Conservation (phyloP, 2,329 filamentous ascomycete species). For the Daldinia eschscholtzii region DNA sequence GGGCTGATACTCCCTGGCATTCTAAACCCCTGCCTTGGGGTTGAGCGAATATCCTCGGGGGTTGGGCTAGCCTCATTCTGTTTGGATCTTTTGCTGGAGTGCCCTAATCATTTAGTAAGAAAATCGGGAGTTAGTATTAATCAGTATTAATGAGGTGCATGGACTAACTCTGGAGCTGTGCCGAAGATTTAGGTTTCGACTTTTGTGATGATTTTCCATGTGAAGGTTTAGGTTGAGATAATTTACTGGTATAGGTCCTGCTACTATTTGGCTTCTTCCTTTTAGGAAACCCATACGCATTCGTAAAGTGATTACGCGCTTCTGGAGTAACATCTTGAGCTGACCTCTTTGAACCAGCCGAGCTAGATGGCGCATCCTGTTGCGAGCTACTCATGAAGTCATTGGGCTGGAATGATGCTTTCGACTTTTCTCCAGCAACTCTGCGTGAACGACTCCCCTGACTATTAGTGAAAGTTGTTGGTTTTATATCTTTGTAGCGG, state of each 20-base stretch:
- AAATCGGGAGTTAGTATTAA: conserved; percentile 10
- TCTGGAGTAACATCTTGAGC: conserved; percentile 33
- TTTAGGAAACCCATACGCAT: conserved; percentile 30
- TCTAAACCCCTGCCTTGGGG: conserved; percentile 16
- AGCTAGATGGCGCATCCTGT: conserved; percentile 37
- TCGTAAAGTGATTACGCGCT: conserved; percentile 32
- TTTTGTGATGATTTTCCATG: conserved; percentile 40
- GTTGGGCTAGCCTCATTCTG: conserved; percentile 8
- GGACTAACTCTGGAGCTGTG: conserved; percentile 31
- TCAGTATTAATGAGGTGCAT: neutral
- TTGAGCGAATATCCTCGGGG: conserved; percentile 23
- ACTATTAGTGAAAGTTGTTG: conserved; percentile 50
- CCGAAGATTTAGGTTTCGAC: conserved; percentile 29
- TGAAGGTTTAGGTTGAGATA: conserved; percentile 36
- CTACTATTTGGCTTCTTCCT: conserved; percentile 17
- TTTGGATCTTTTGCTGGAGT: conserved; percentile 18
- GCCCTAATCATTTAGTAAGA: conserved; percentile 10
- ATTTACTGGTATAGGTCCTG: conserved; percentile 27
- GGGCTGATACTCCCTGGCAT: conserved; percentile 23
- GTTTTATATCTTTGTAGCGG: conserved; percentile 52
- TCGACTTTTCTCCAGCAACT: conserved; percentile 17
- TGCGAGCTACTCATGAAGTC: conserved; percentile 11
- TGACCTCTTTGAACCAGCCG: conserved; percentile 46
- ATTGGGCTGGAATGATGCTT: conserved; percentile 12
- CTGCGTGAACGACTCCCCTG: conserved; percentile 19